Conservation (phyloP, 768 basidiomycete species). For the Phylloporus scabripes region DNA sequence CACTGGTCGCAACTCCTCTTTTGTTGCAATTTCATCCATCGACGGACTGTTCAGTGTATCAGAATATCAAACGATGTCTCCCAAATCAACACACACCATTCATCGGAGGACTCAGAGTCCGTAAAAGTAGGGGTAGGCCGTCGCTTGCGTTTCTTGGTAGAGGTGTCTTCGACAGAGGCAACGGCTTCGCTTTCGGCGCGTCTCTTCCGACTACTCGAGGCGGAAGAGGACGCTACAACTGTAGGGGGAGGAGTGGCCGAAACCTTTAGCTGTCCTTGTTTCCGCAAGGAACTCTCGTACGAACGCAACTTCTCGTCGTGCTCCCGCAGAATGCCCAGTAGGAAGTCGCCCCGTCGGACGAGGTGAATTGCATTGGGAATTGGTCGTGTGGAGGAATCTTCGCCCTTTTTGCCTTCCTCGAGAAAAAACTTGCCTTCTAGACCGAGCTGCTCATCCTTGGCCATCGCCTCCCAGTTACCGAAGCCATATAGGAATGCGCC, state of each 20-base stretch:
- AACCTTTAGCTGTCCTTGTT: slow-evolving; percentile 61
- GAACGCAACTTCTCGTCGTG: slow-evolving; percentile 88
- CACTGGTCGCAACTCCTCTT: slow-evolving; percentile 92
- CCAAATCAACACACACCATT: slow-evolving; percentile 58
- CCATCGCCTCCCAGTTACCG: slow-evolving; percentile 95
- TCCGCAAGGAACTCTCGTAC: slow-evolving; percentile 75
- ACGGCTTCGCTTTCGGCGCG: slow-evolving; percentile 84
- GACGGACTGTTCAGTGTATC: slow-evolving; percentile 57
- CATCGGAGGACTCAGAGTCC: slow-evolving; percentile 87
- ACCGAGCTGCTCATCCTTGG: slow-evolving; percentile 77
- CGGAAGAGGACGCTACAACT: slow-evolving; percentile 62
- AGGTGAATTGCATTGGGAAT: slow-evolving; percentile 98
- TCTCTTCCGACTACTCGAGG: slow-evolving; percentile 55
- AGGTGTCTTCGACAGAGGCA: slow-evolving; percentile 69
- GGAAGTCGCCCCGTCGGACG: slow-evolving; percentile 93
- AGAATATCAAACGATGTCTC: slow-evolving; percentile 1
- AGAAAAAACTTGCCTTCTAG: slow-evolving; percentile 95
- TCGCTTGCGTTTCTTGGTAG: slow-evolving; percentile 73
- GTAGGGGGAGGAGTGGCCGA: slow-evolving; percentile 74
- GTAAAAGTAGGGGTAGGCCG: slow-evolving; percentile 96
- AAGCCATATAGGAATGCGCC: slow-evolving; percentile 93
- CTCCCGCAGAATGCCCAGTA: slow-evolving; percentile 77
- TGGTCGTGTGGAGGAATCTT: slow-evolving; percentile 76
- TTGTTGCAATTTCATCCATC: slow-evolving; percentile 90
- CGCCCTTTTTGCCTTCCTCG: slow-evolving; percentile 94